Conservation (phyloP, 2,329 filamentous ascomycete species). For the Pestalotiopsis fici region DNA sequence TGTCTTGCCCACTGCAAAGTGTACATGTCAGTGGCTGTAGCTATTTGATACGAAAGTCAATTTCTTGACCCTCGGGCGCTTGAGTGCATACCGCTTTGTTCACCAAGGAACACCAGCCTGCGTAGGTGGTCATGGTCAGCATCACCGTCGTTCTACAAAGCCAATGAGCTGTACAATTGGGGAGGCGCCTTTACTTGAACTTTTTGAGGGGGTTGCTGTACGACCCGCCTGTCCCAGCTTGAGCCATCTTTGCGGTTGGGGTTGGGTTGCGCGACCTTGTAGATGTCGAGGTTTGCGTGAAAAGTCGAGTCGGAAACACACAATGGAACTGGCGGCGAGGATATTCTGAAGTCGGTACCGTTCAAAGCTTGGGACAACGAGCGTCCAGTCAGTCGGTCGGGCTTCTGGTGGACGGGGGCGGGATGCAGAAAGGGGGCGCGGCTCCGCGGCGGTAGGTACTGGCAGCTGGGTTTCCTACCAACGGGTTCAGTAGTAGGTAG, state of each 20-base stretch:
- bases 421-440: constrained; percentile 9
- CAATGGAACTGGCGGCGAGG: neutral
- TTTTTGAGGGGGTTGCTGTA: constrained; percentile 99
- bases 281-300: neutral
- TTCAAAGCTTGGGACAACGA: neutral
- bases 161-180: constrained; percentile 14
- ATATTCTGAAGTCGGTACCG: neutral
- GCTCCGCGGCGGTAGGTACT: neutral
- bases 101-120: constrained; percentile 94
- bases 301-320: neutral
- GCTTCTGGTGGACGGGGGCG: neutral
- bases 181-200: constrained; percentile 75
- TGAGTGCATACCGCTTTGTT: constrained; percentile 86
- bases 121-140: constrained; percentile 4
- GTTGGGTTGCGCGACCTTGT: neutral
- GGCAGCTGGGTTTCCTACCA: neutral
- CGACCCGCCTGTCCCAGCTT: constrained; percentile 70
- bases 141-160: neutral
- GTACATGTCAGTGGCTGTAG: constrained; percentile 7
- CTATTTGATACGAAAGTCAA: neutral
- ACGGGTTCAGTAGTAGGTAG: neutral
- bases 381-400: neutral
- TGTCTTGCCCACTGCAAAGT: constrained; percentile 86
- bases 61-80: neutral
- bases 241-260: constrained; percentile 67